phyloP scores from a whole-genome alignment of 345 rosid species.

The Geranium rotundifolium region DNA sequence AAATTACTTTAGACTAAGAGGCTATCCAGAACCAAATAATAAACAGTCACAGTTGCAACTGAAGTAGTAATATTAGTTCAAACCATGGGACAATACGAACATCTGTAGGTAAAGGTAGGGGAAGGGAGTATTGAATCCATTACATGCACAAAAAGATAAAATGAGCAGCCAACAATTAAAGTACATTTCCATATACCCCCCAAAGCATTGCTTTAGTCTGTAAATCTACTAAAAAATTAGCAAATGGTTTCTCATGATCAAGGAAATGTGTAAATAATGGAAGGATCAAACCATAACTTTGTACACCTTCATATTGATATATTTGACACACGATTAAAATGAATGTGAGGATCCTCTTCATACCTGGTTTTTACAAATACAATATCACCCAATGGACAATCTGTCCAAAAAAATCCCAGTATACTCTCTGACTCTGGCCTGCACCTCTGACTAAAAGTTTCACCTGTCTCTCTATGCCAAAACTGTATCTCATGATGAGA shows the following conservation, averaged over 20 bases:
- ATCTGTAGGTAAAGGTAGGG: not conserved
- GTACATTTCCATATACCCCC: not conserved
- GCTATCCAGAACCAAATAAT: not conserved
- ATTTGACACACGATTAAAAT: not conserved
- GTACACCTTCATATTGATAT: not conserved
- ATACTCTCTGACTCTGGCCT: constrained; percentile 70
- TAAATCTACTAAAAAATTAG: not conserved
- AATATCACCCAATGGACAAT: constrained; percentile 72
- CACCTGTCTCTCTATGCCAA: constrained; percentile 62
- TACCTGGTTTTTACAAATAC: constrained; percentile 91
- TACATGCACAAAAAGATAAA: not conserved
- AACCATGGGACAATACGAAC: not conserved
- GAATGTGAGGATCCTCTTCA: constrained; percentile 8
- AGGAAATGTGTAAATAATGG: not conserved
- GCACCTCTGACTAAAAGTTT: constrained; percentile 49
- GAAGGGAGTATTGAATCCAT: not conserved
- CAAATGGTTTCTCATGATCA: not conserved
- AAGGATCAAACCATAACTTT: no score
- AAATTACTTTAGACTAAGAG: no score
- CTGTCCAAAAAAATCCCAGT: constrained; percentile 94
- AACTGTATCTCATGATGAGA: constrained; percentile 64
- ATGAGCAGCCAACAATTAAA: not conserved
- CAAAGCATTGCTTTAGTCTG: not conserved
- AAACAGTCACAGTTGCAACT: not conserved
- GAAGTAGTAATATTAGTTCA: not conserved